Percentiles rank a stretch among this genome's conserved stretches.
Evolutionary conservation across 306 rosid species (phyloP).

Genomic region (Canavalia ensiformis): DNA sequence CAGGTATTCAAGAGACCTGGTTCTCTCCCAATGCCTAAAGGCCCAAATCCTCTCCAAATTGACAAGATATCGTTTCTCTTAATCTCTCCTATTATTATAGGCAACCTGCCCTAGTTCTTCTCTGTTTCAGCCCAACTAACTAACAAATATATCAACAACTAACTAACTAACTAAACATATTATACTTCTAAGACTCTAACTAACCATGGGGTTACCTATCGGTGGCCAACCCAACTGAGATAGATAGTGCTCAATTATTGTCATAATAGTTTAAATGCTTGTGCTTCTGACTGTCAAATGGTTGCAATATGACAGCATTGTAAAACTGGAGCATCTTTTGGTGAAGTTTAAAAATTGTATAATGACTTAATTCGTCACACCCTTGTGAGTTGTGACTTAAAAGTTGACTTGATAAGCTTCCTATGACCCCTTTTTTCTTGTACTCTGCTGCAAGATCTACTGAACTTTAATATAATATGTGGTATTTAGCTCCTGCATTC

Average conservation of each 20-base stretch:
- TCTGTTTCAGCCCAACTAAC: no score
- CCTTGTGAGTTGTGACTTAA: neutral
- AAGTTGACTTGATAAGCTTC: conserved; percentile 22
- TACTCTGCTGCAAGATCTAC: conserved; percentile 8
- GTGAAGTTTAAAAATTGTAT: neutral
- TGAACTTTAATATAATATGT: conserved; percentile 1
- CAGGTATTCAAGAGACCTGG: no score
- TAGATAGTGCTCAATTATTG: neutral
- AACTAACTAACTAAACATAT: no score
- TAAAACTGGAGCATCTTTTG: conserved; percentile 13
- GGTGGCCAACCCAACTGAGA: neutral
- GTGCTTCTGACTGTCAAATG: conserved; percentile 1
- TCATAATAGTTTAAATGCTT: neutral
- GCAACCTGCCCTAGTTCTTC: no score
- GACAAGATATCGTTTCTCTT: no score
- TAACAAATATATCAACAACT: no score
- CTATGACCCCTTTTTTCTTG: neutral
- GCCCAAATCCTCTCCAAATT: no score
- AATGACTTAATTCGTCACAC: neutral
- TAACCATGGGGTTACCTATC: no score
- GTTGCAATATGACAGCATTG: conserved; percentile 12
- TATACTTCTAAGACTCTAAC: no score
- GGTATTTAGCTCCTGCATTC: neutral
- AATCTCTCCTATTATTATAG: no score
- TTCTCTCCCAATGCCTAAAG: no score